phyloP scores from a whole-genome alignment of 1,139 yeast genomes.

The Eremothecium gossypii region DNA sequence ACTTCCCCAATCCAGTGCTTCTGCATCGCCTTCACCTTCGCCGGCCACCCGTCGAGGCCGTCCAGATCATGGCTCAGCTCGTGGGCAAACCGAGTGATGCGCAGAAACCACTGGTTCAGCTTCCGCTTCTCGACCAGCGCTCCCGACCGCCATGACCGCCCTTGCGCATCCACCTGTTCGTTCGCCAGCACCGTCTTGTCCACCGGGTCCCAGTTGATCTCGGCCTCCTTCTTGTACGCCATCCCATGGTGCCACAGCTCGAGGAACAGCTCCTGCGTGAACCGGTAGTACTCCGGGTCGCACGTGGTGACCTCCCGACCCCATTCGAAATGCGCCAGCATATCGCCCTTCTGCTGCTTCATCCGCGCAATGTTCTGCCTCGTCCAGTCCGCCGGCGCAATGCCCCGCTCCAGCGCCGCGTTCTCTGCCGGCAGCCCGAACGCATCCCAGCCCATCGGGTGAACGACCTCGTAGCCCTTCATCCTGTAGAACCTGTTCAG shows the following conservation, averaged over 20 bases:
- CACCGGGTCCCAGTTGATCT: constrained; percentile 95
- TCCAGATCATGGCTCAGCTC: constrained; percentile 56
- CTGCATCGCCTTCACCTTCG: constrained; percentile 83
- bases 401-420: constrained; percentile 83
- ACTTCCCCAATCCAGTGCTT: constrained; percentile 89
- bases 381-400: constrained; percentile 82
- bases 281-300: constrained; percentile 76
- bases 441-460: constrained; percentile 99
- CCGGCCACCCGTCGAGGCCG: constrained; percentile 68
- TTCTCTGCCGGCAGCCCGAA: constrained; percentile 97
- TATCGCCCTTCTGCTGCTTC: constrained; percentile 69
- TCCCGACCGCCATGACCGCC: constrained; percentile 94
- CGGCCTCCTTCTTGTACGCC: constrained; percentile 79
- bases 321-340: constrained; percentile 92
- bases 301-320: constrained; percentile 84
- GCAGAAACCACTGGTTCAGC: constrained; percentile 87
- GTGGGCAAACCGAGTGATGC: constrained; percentile 73
- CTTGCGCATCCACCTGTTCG: constrained; percentile 88
- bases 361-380: constrained; percentile 62
- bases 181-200: constrained; percentile 92
- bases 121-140: constrained; percentile 77
- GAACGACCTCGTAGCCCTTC: constrained; percentile 69
- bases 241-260: constrained; percentile 63
- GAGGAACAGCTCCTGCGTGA: constrained; percentile 83
- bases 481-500: constrained; percentile 69